A percentile compares a stretch with the other conserved stretches of the same genome.
These are phyloP conservation scores for Talaromyces piceae DNA, from an alignment of 2,329 filamentous ascomycete genomes.

Conservation along the genomic window DNA sequence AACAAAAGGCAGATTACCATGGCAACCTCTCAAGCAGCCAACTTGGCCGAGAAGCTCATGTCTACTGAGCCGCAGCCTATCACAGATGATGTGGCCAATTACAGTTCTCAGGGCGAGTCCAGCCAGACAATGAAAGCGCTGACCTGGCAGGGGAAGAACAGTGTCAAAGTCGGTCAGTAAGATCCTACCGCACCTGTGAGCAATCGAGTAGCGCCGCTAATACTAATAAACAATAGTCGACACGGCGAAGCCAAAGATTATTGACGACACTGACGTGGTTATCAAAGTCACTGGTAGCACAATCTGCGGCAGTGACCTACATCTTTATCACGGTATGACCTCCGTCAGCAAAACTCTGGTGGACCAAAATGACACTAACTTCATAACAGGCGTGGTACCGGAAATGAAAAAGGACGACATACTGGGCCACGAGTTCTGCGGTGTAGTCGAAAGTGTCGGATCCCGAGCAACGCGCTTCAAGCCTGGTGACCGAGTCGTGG, in stretches of 20 bases:
- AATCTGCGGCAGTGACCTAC: slow-evolving; percentile 55
- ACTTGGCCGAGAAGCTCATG: slow-evolving; percentile 56
- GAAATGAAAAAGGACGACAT: slow-evolving; percentile 60
- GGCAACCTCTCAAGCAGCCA: slow-evolving; percentile 60
- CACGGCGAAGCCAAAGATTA: slow-evolving; percentile 60
- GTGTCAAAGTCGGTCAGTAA: slow-evolving; percentile 55
- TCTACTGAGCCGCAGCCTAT: slow-evolving; percentile 62
- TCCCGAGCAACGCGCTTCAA: slow-evolving; percentile 47
- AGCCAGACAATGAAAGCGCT: slow-evolving; percentile 66
- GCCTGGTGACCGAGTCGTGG: slow-evolving; percentile 65
- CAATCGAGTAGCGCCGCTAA: background rate
- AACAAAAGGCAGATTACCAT: slow-evolving; percentile 34
- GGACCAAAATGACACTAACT: slow-evolving; percentile 1
- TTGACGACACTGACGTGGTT: slow-evolving; percentile 71
- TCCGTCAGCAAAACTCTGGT: background rate
- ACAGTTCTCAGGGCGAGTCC: slow-evolving; percentile 47
- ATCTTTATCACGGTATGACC: slow-evolving; percentile 37
- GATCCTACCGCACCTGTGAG: background rate
- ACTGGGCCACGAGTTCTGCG: slow-evolving; percentile 53
- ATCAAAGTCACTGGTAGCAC: slow-evolving; percentile 65
- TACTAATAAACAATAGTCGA: slow-evolving; percentile 40
- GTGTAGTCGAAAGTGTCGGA: slow-evolving; percentile 49
- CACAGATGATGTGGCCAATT: slow-evolving; percentile 62
- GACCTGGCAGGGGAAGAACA: slow-evolving; percentile 75
- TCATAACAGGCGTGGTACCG: slow-evolving; percentile 40